A percentile compares a stretch with the other conserved stretches of the same genome.
Conservation (phyloP, 2,329 filamentous ascomycete genomes). For the Colletotrichum musae region DNA sequence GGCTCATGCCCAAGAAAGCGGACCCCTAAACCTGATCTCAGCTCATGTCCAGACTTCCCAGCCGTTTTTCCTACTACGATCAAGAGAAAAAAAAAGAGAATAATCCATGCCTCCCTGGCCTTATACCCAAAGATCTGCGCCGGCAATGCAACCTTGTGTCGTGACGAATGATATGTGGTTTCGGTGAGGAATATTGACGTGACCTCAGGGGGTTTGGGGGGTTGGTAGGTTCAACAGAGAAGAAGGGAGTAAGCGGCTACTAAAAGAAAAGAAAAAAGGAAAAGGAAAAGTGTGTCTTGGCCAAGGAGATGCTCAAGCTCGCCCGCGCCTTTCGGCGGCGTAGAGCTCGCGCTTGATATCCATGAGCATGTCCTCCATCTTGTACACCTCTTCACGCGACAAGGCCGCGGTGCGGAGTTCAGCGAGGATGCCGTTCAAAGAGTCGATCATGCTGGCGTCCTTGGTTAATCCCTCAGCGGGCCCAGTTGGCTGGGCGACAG, state of each 20-base stretch:
- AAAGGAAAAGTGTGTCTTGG: neutral
- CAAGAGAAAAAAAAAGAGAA: constrained; percentile 3
- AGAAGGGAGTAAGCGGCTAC: neutral
- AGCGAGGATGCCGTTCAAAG: constrained; percentile 69
- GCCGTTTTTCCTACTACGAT: constrained; percentile 4
- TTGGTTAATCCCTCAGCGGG: constrained; percentile 52
- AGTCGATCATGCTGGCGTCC: constrained; percentile 63
- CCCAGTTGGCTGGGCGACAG: neutral
- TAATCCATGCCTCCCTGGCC: constrained; percentile 1
- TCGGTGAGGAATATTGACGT: constrained; percentile 25
- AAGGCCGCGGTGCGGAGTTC: constrained; percentile 73
- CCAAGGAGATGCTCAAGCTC: constrained; percentile 46
- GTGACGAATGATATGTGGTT: constrained; percentile 30
- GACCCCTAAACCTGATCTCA: neutral
- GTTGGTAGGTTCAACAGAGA: neutral
- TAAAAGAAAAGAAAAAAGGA: constrained; percentile 1
- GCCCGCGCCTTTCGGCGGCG: constrained; percentile 75
- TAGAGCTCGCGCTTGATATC: constrained; percentile 83
- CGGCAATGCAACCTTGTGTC: constrained; percentile 32
- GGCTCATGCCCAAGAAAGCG: neutral
- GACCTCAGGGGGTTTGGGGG: too few relatives aligned
- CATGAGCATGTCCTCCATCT: constrained; percentile 84
- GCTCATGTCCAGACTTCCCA: constrained; percentile 14
- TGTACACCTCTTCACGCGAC: constrained; percentile 75
- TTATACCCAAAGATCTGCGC: constrained; percentile 34